Conservation (phyloP, 73 alveolate species). For the Stentor roeselii region DNA sequence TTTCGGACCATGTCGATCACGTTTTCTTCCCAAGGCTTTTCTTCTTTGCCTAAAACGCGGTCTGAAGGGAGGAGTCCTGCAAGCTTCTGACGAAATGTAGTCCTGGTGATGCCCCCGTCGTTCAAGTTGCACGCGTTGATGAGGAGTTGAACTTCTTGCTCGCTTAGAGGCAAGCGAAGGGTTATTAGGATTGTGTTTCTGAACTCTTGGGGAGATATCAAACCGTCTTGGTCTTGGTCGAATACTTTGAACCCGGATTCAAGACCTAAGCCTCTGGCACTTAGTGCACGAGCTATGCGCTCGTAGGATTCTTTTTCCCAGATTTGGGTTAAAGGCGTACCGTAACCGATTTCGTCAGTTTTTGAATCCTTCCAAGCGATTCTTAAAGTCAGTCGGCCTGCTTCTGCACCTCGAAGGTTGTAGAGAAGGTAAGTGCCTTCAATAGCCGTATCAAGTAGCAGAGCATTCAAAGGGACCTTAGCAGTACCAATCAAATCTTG, state of each 20-base stretch:
- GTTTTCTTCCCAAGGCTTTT: slow-evolving; percentile 6
- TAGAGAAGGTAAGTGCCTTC: slow-evolving; percentile 62
- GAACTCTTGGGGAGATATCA: slow-evolving; percentile 37
- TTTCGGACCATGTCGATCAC: background rate
- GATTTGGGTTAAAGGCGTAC: slow-evolving; percentile 41
- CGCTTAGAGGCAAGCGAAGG: slow-evolving; percentile 4
- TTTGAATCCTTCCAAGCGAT: slow-evolving; percentile 56
- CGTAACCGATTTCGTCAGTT: slow-evolving; percentile 23
- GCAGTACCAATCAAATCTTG: slow-evolving; percentile 86
- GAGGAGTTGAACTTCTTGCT: slow-evolving; percentile 28
- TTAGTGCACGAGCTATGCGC: slow-evolving; percentile 31
- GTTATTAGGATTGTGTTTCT: slow-evolving; percentile 29
- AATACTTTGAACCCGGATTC: slow-evolving; percentile 41
- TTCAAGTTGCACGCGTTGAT: slow-evolving; percentile 10
- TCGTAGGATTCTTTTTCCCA: slow-evolving; percentile 40
- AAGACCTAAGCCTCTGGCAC: slow-evolving; percentile 38
- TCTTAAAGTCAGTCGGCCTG: slow-evolving; percentile 60
- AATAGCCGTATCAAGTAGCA: slow-evolving; percentile 58
- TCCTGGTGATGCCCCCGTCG: slow-evolving; percentile 25
- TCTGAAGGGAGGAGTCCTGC: slow-evolving; percentile 17
- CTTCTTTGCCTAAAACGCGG: background rate
- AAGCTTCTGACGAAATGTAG: slow-evolving; percentile 6
- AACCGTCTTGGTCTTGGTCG: slow-evolving; percentile 42
- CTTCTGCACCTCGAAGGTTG: slow-evolving; percentile 50
- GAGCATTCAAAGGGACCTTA: slow-evolving; percentile 61